phyloP scores from a whole-genome alignment of 108 stramenopile genomes.

The Cafeteria roenbergensis region DNA sequence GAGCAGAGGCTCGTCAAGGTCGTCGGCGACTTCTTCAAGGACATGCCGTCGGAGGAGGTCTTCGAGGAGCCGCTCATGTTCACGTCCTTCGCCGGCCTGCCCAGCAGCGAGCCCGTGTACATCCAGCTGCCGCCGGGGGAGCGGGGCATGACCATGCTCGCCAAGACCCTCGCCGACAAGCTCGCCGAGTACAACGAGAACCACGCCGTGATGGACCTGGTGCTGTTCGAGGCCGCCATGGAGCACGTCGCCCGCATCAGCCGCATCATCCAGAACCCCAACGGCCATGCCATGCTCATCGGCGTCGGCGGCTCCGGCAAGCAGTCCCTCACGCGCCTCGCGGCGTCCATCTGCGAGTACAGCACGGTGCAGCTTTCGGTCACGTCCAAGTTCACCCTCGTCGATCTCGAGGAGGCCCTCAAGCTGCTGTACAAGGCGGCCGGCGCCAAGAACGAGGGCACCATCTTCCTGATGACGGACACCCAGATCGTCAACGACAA shows the following conservation, averaged over 20 bases:
- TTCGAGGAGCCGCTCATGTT: slow-evolving; percentile 39
- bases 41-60: slow-evolving; percentile 24
- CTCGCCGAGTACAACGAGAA: slow-evolving; percentile 69
- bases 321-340: slow-evolving; percentile 61
- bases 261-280: slow-evolving; percentile 64
- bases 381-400: slow-evolving; percentile 55
- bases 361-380: slow-evolving; percentile 61
- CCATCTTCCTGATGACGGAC: slow-evolving; percentile 72
- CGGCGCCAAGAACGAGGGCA: slow-evolving; percentile 55
- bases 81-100: slow-evolving; percentile 55
- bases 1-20: slow-evolving; percentile 21
- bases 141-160: slow-evolving; percentile 35
- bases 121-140: slow-evolving; percentile 34
- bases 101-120: slow-evolving; percentile 41
- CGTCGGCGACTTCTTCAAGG: slow-evolving; percentile 14
- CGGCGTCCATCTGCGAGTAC: slow-evolving; percentile 67
- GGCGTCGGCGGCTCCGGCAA: slow-evolving; percentile 77
- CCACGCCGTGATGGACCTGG: slow-evolving; percentile 73
- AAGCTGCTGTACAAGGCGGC: slow-evolving; percentile 54
- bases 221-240: slow-evolving; percentile 70
- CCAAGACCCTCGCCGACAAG: slow-evolving; percentile 46
- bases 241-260: slow-evolving; percentile 65
- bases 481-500: slow-evolving; percentile 69
- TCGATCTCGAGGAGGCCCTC: slow-evolving; percentile 64
- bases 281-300: slow-evolving; percentile 71